Base-by-base conservation (phyloP, 2,329 filamentous ascomycete species). In the Macrophomina tecta region DNA sequence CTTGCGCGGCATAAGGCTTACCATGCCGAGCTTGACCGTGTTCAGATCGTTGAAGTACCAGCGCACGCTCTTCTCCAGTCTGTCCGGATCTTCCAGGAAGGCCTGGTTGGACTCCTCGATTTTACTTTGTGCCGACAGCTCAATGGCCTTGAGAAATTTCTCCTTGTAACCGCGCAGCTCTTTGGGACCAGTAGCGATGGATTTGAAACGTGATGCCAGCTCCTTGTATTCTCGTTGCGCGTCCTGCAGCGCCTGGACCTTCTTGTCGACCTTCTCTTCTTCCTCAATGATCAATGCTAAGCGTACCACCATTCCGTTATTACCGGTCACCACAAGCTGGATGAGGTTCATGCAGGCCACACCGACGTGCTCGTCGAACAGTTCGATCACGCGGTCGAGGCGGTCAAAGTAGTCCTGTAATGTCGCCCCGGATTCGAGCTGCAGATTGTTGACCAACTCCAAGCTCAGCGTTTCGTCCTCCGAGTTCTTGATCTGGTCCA, bases 31-130 rank as follows among this genome's bases (percentile, higher is more conserved):
- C 79, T 94, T 93, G 75, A 97, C 94, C 3, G 93, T 93, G 78
- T 96, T 97, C 45, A 99, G 86, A 77, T 99, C 94, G 81, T 98
- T 97, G 82, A 98, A 99, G 80, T 89, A 99, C 95, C 95, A 99
- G 74, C 91, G 91, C 80, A 97, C 88, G 70, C 87, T 89, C 82
- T 97, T 97, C 70, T 96, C 92, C 55, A 99, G 84, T 73, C 87
- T 89, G 60, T 90, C 86, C 0, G 95, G 92, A 74, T 98, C 93
- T 45, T 90, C 91, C 64, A 94, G 81, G 77, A 99, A 98, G 55
- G 89, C 86, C 64, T 91, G 87, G 67, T 89, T 87, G 48, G 89
- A 86, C 68, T 88, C 84, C 12, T 89, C 87, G 72, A 97, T 93
- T 74, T 94, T 91, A 52, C 86, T 86, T 74, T 91, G 86, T 6